These are phyloP conservation scores for Coniferiporia weirii DNA, from an alignment of 1,284 basidiomycete genomes.

Conservation along the genomic window DNA sequence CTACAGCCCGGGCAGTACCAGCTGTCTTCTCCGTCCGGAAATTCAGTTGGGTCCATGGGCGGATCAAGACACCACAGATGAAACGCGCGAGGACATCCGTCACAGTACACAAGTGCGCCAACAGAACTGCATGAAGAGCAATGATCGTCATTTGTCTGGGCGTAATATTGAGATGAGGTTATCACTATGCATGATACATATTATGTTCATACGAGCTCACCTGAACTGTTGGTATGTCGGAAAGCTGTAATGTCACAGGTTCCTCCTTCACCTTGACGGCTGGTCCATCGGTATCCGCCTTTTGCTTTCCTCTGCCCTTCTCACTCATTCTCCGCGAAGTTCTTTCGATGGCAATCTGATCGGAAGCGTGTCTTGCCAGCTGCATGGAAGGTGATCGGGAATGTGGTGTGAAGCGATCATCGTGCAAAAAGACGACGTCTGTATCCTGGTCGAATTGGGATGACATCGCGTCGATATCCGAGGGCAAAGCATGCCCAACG, in stretches of 20 bases:
- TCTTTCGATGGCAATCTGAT: slow-evolving; percentile 24
- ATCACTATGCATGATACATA: too few relatives aligned
- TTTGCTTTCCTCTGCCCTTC: slow-evolving; percentile 54
- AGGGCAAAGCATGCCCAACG: slow-evolving; percentile 36
- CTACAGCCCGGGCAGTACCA: slow-evolving; percentile 91
- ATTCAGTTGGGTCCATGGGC: slow-evolving; percentile 83
- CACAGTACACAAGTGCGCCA: slow-evolving; percentile 88
- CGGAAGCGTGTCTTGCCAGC: slow-evolving; percentile 21
- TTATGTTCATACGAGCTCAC: slow-evolving; percentile 22
- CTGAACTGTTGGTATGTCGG: slow-evolving; percentile 25
- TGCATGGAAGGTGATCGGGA: slow-evolving; percentile 12
- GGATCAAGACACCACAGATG: slow-evolving; percentile 96
- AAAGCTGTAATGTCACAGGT: slow-evolving; percentile 29
- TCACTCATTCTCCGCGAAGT: slow-evolving; percentile 44
- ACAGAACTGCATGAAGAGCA: slow-evolving; percentile 86
- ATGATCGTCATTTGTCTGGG: slow-evolving; percentile 86
- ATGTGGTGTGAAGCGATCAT: slow-evolving; percentile 8
- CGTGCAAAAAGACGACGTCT: slow-evolving; percentile 25
- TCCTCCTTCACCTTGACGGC: slow-evolving; percentile 65
- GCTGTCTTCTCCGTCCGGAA: slow-evolving; percentile 74
- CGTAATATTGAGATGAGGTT: slow-evolving; percentile 17
- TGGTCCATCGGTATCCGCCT: slow-evolving; percentile 20
- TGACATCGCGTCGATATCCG: slow-evolving; percentile 37
- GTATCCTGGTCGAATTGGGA: slow-evolving; percentile 36
- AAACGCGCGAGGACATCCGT: slow-evolving; percentile 94